Percentiles rank a stretch among this genome's conserved stretches.
phyloP scores from a whole-genome alignment of 805 yeast genomes.

The Tetrapisispora namnaoensis region DNA sequence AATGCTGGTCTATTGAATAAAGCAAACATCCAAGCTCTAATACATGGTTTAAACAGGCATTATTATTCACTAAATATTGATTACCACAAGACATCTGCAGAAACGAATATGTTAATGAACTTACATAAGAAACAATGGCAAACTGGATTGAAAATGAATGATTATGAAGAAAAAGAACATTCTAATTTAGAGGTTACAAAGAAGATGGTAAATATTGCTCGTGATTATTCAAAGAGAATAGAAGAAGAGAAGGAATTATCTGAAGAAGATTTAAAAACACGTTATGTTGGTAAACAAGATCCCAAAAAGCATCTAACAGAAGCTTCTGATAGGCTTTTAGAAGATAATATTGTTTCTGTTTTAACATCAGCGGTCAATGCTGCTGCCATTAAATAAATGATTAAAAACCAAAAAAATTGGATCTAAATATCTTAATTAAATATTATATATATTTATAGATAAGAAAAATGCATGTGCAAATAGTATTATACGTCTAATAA shows the following conservation, averaged over 20 bases:
- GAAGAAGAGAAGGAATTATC: conserved; percentile 82
- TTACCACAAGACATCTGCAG: conserved; percentile 84
- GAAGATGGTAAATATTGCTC: conserved; percentile 81
- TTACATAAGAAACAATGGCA: conserved; percentile 96
- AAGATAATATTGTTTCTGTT: conserved; percentile 80
- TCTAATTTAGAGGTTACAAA: conserved; percentile 63
- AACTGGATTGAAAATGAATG: conserved; percentile 69
- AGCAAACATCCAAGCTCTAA: conserved; percentile 92
- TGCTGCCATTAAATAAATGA: conserved; percentile 63
- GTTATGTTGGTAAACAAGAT: conserved; percentile 97
- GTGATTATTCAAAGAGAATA: conserved; percentile 80
- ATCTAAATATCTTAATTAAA: background rate
- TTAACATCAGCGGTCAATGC: conserved; percentile 85
- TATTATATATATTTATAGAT: background rate
- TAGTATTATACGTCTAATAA: background rate
- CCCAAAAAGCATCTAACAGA: conserved; percentile 95
- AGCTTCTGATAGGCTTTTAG: conserved; percentile 76
- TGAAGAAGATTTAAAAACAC: conserved; percentile 83
- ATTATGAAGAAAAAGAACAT: conserved; percentile 69
- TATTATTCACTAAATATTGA: conserved; percentile 93
- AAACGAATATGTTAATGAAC: conserved; percentile 87
- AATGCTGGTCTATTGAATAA: conserved; percentile 91
- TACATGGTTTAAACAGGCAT: conserved; percentile 94
- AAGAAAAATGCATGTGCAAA: conserved; percentile 2
- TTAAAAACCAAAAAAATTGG: background rate